Conservation (phyloP, 352 stramenopile genomes). For the Phytophthora rubi region DNA sequence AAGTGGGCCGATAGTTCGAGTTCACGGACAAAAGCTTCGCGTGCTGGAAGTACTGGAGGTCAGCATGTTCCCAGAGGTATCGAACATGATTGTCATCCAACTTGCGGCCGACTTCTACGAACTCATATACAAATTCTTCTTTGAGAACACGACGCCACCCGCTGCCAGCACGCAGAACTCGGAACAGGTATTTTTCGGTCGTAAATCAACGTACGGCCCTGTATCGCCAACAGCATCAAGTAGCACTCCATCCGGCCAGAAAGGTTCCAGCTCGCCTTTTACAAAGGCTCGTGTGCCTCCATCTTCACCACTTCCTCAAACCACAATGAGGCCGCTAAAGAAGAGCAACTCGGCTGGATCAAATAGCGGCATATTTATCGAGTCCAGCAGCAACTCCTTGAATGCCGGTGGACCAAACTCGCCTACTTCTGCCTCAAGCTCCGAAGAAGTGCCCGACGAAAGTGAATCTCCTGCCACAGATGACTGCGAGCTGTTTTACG, state of each 20-base stretch:
- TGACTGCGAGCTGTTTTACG: slow-evolving; percentile 82
- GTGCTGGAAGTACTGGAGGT: slow-evolving; percentile 82
- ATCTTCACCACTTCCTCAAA: slow-evolving; percentile 11
- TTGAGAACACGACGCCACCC: slow-evolving; percentile 49
- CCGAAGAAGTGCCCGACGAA: slow-evolving; percentile 47
- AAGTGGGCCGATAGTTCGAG: slow-evolving; percentile 67
- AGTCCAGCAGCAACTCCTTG: slow-evolving; percentile 19
- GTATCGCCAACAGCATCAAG: slow-evolving; percentile 20
- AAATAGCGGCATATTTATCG: slow-evolving; percentile 17
- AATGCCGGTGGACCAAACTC: slow-evolving; percentile 20
- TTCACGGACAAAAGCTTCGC: slow-evolving; percentile 73
- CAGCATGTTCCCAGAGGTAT: slow-evolving; percentile 83
- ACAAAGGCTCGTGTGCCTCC: slow-evolving; percentile 21
- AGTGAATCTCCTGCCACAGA: slow-evolving; percentile 54
- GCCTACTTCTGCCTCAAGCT: slow-evolving; percentile 14
- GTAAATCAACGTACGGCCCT: slow-evolving; percentile 35
- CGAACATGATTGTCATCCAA: slow-evolving; percentile 88
- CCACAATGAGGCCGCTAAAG: slow-evolving; percentile 17
- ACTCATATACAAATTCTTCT: slow-evolving; percentile 88
- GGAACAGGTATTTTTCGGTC: slow-evolving; percentile 69
- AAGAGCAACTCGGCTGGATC: slow-evolving; percentile 30
- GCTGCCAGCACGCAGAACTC: slow-evolving; percentile 42
- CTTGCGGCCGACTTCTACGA: slow-evolving; percentile 85
- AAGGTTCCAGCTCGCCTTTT: slow-evolving; percentile 29
- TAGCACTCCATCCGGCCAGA: slow-evolving; percentile 15